Conservation (phyloP, 306 rosid species). For the Canavalia ensiformis region DNA sequence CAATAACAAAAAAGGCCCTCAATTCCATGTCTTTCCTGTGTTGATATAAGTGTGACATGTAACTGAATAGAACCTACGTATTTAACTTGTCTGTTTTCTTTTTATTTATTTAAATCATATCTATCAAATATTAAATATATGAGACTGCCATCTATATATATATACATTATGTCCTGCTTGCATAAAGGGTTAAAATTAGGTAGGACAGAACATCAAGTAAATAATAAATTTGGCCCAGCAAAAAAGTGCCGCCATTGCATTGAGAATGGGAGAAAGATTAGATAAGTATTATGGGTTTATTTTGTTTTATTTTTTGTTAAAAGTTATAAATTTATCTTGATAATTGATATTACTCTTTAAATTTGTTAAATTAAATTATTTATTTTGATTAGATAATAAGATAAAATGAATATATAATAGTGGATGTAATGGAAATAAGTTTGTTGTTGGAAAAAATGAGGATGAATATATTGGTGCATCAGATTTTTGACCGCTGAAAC, state of each 20-base stretch:
- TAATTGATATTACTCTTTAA: no score
- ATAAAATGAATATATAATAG: no score
- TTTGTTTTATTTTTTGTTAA: no score
- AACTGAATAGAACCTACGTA: neutral
- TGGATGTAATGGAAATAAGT: no score
- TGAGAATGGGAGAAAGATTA: neutral
- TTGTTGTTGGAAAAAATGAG: neutral
- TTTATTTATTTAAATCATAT: no score
- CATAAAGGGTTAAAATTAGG: constrained; percentile 52
- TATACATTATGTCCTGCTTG: constrained; percentile 27
- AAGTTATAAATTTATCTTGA: no score
- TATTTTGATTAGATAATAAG: no score
- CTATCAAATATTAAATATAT: neutral
- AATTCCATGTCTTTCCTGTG: constrained; percentile 21
- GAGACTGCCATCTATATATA: constrained; percentile 17
- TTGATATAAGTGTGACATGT: neutral
- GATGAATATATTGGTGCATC: constrained; percentile 43
- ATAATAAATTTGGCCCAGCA: constrained; percentile 26
- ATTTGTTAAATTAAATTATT: no score
- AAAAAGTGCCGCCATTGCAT: constrained; percentile 37
- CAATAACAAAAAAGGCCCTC: constrained; percentile 38
- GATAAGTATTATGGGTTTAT: no score
- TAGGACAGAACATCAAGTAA: constrained; percentile 52
- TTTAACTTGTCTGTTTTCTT: neutral
- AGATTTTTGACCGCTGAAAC: constrained; percentile 41